These are phyloP conservation scores for Histomonas meleagridis DNA, from an alignment of 208 protist species.

Conservation along the genomic window DNA sequence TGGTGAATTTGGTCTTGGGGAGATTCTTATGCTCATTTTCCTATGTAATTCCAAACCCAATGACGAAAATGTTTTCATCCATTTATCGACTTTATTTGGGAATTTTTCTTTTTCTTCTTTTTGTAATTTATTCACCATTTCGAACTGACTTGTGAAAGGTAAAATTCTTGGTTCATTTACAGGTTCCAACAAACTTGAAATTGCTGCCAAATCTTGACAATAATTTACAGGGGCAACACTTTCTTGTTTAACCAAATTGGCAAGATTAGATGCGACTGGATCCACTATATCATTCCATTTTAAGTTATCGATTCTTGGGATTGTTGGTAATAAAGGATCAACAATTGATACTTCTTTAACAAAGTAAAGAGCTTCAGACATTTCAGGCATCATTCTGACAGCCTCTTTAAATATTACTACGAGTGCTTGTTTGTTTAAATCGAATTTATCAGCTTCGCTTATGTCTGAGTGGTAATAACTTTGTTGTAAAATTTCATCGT, in stretches of 20 bases:
- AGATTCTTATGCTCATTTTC: no score
- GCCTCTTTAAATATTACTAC: background rate
- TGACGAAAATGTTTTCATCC: no score
- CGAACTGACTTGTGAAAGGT: background rate
- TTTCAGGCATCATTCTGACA: background rate
- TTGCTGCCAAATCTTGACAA: background rate
- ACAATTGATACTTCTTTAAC: background rate
- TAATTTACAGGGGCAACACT: background rate
- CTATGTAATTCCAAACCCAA: no score
- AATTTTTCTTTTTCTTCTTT: no score
- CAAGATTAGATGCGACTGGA: background rate
- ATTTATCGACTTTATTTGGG: no score
- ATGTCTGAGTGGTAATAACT: background rate
- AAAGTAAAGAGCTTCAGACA: constrained; percentile 11
- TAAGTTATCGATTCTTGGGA: no score
- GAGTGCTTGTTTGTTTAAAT: background rate
- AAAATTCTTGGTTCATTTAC: background rate
- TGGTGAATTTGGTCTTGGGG: no score
- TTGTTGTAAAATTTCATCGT: no score
- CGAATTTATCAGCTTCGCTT: background rate
- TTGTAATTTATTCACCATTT: no score
- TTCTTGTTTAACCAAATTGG: no score
- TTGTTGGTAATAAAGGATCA: background rate
- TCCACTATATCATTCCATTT: background rate
- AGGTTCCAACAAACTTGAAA: background rate